A percentile compares a stretch with the other conserved stretches of the same genome.
phyloP scores from a whole-genome alignment of 805 yeast genomes.

The Metschnikowia dekortorum region DNA sequence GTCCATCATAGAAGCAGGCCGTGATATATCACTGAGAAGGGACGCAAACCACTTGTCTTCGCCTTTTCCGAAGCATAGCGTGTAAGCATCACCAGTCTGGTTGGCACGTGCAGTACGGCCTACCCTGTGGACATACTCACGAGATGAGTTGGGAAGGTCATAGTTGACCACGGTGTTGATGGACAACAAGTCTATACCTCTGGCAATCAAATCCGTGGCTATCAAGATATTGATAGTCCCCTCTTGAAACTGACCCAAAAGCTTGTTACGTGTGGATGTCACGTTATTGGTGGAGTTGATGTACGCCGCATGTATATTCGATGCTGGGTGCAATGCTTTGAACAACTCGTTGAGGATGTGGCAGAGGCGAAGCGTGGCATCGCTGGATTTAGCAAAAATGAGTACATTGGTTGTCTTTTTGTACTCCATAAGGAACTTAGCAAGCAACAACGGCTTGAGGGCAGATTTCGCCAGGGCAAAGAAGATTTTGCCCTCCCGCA shows the following conservation, averaged over 20 bases:
- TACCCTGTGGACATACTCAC: slow-evolving; percentile 92
- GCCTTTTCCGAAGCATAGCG: slow-evolving; percentile 69
- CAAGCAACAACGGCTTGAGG: slow-evolving; percentile 70
- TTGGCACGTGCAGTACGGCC: slow-evolving; percentile 98
- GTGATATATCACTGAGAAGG: slow-evolving; percentile 47
- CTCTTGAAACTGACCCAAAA: slow-evolving; percentile 55
- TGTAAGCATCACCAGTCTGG: slow-evolving; percentile 68
- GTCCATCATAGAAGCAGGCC: slow-evolving; percentile 20
- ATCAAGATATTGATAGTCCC: slow-evolving; percentile 53
- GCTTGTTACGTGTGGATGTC: slow-evolving; percentile 45
- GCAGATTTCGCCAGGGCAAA: slow-evolving; percentile 36
- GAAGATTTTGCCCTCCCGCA: slow-evolving; percentile 44
- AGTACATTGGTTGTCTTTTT: slow-evolving; percentile 40
- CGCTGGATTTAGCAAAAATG: slow-evolving; percentile 76
- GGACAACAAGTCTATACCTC: slow-evolving; percentile 82
- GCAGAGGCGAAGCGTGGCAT: slow-evolving; percentile 76
- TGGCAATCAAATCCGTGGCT: slow-evolving; percentile 90
- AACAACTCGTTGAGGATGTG: slow-evolving; percentile 49
- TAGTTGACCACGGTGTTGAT: slow-evolving; percentile 80
- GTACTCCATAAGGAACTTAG: slow-evolving; percentile 45
- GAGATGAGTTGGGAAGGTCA: slow-evolving; percentile 81
- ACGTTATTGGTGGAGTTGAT: slow-evolving; percentile 58
- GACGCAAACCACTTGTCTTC: slow-evolving; percentile 64
- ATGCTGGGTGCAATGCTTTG: slow-evolving; percentile 14
- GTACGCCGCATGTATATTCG: slow-evolving; percentile 27